These are phyloP conservation scores for Cystofilobasidium ferigula DNA, from an alignment of 768 basidiomycete genomes.

Conservation along the genomic window DNA sequence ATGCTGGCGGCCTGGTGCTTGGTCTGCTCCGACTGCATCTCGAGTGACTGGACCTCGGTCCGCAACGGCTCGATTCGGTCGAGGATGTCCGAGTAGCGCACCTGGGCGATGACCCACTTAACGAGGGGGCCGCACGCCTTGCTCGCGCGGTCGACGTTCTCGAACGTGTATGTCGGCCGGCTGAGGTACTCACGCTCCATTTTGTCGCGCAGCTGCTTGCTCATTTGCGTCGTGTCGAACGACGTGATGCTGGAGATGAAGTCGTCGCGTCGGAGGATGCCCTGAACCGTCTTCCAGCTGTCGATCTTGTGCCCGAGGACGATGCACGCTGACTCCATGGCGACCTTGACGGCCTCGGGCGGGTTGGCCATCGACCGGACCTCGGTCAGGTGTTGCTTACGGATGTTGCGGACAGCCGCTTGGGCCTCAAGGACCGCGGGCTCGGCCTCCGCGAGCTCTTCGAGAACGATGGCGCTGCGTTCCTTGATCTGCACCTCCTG, in stretches of 20 bases:
- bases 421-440: constrained; percentile 93
- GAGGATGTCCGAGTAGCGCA: constrained; percentile 89
- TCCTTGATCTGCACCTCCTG: constrained; percentile 83
- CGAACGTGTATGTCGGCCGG: constrained; percentile 83
- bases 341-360: constrained; percentile 90
- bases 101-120: constrained; percentile 96
- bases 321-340: constrained; percentile 98
- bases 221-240: constrained; percentile 87
- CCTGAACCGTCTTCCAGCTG: constrained; percentile 89
- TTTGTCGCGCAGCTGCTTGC: constrained; percentile 68
- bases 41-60: constrained; percentile 85
- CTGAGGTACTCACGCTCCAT: constrained; percentile 92
- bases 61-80: constrained; percentile 94
- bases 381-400: constrained; percentile 87
- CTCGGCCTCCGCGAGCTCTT: constrained; percentile 92
- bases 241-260: constrained; percentile 92
- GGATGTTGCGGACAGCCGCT: constrained; percentile 93
- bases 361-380: constrained; percentile 97
- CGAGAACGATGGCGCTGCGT: constrained; percentile 77
- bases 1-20: constrained; percentile 85
- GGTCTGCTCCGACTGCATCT: constrained; percentile 84
- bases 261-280: constrained; percentile 88
- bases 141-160: constrained; percentile 85
- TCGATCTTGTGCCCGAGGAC: constrained; percentile 94
- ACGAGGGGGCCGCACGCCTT: constrained; percentile 95